Base-by-base conservation (phyloP, 495 filamentous ascomycete genomes). In the Podospora pseudocomata region DNA sequence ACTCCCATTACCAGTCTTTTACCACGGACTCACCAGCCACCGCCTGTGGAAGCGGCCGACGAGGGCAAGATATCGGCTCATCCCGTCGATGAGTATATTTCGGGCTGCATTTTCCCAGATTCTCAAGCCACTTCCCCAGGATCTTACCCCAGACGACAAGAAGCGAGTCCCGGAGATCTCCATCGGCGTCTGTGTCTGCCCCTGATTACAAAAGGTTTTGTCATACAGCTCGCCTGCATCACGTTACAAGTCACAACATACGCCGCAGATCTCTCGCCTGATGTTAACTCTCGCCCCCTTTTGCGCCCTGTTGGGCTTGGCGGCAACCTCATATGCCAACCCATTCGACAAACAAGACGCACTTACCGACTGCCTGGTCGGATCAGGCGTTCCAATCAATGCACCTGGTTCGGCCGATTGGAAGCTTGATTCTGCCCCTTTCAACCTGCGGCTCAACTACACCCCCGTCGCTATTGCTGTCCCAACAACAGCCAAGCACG, bases 381-480 rank as follows among this genome's bases (percentile, higher is more conserved):
- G 72, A 49, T 73, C 75, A 11, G 65, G 61, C 9, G 80, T 82
- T 19, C 74, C 71, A 4, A 63, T 76, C 65, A 76, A 80, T 64
- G 66, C 68, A 23, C 32, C 70, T 18, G 79, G 75, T 13, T 80
- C 79, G 0, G 62, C 72, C 23, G 78, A 80, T 66, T 84, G 78
- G 74, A 73, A 77, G 64, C 73, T 77, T 15, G 82, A 82, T 26
- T 77, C 71, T 18, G 72, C 75, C 3, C 76, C 79, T 0, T 82
- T 79, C 72, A 83, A 83, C 71, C 73, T 77, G 59, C 72, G 79
- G 16, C 68, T 82, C 19, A 68, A 74, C 55, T 82, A 75, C 66
- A 79, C 71, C 3, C 80, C 80, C 0, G 76, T 76, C 6, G 78
- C 77, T 9, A 79, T 84, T 44, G 81, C 75, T 4, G 80, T 77